A percentile compares a stretch with the other conserved stretches of the same genome.
Conservation (phyloP, 2,329 filamentous ascomycete species). For the Zymoseptoria crescenta region DNA sequence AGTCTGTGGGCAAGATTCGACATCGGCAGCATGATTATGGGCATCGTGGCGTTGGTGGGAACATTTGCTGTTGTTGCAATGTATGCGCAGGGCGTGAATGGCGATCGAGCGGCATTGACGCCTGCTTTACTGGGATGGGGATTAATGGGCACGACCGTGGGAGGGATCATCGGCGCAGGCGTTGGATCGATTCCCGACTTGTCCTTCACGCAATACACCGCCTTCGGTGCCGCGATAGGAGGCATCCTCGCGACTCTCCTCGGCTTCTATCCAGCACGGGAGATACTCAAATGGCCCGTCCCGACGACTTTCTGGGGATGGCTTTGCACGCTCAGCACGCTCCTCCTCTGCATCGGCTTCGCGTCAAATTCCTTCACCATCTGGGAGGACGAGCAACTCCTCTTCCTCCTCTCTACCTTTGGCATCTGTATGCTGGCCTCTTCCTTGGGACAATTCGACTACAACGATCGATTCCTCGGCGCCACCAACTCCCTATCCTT, state of each 20-base stretch:
- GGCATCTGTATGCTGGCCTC: slow-evolving; percentile 66
- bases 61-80: slow-evolving; percentile 63
- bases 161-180: slow-evolving; percentile 24
- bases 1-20: slow-evolving; percentile 89
- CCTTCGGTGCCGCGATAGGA: slow-evolving; percentile 35
- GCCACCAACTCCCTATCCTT: slow-evolving; percentile 82
- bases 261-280: slow-evolving; percentile 35
- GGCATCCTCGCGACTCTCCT: slow-evolving; percentile 34
- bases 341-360: slow-evolving; percentile 87
- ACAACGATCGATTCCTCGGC: slow-evolving; percentile 63
- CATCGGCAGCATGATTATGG: slow-evolving; percentile 72
- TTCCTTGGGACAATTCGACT: slow-evolving; percentile 63
- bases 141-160: slow-evolving; percentile 41
- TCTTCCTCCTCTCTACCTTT: slow-evolving; percentile 87
- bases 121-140: slow-evolving; percentile 46
- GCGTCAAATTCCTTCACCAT: slow-evolving; percentile 98
- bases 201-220: slow-evolving; percentile 33
- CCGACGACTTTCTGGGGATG: slow-evolving; percentile 84
- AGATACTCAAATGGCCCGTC: slow-evolving; percentile 45
- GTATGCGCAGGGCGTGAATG: slow-evolving; percentile 56
- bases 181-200: slow-evolving; percentile 29
- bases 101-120: slow-evolving; percentile 47
- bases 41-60: slow-evolving; percentile 61
- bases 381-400: slow-evolving; percentile 91
- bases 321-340: slow-evolving; percentile 69